Percentiles rank a stretch among this genome's conserved stretches.
phyloP scores from a whole-genome alignment of 345 rosid genomes.

The Bruguiera gymnorhiza region DNA sequence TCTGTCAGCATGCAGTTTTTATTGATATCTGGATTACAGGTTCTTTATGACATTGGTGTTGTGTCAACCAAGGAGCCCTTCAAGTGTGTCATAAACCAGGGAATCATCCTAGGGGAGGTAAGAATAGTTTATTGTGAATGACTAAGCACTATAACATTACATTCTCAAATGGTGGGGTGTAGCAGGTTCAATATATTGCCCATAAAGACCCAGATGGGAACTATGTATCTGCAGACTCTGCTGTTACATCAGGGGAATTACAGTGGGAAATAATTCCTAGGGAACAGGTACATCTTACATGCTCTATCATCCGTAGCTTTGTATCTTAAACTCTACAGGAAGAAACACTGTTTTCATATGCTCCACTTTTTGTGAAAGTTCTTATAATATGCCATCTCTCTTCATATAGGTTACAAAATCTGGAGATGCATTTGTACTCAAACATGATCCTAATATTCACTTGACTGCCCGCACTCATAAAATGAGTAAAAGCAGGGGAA shows the following conservation, averaged over 20 bases:
- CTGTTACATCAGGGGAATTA: constrained; percentile 40
- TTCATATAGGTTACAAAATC: constrained; percentile 58
- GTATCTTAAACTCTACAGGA: not conserved
- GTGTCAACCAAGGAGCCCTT: constrained; percentile 94
- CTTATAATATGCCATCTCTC: constrained; percentile 6
- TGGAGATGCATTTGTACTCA: constrained; percentile 72
- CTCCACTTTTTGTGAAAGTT: not conserved
- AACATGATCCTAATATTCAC: constrained; percentile 56
- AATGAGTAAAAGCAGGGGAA: constrained; percentile 98
- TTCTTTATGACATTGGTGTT: constrained; percentile 85
- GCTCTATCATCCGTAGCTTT: constrained; percentile 1
- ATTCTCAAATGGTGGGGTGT: constrained; percentile 26
- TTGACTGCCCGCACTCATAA: constrained; percentile 74
- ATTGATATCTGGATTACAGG: constrained; percentile 44
- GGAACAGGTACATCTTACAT: constrained; percentile 53
- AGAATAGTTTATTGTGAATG: constrained; percentile 25
- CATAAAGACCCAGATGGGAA: constrained; percentile 66
- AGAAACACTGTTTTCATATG: not conserved
- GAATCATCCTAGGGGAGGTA: constrained; percentile 95
- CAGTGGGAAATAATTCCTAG: constrained; percentile 59
- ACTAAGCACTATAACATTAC: constrained; percentile 7
- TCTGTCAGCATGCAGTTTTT: not conserved
- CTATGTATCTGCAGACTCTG: constrained; percentile 61
- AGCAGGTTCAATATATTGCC: constrained; percentile 83
- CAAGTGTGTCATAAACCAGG: constrained; percentile 95